These are phyloP conservation scores for Penicillium flavigenum DNA, from an alignment of 495 filamentous ascomycete species.

Conservation along the genomic window DNA sequence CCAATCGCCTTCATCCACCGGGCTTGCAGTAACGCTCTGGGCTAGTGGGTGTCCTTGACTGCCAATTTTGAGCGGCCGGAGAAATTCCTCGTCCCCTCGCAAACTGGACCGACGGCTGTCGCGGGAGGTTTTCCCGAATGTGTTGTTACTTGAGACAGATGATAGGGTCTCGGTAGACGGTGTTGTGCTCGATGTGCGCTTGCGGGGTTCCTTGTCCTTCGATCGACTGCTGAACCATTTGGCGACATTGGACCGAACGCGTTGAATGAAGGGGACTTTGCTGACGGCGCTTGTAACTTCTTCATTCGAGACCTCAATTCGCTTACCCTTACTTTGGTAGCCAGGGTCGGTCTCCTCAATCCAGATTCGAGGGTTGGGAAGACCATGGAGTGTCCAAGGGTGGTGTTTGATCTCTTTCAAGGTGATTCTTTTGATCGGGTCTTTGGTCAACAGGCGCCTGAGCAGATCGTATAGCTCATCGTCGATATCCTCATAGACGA, in stretches of 20 bases:
- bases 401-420: conserved; percentile 93
- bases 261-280: conserved; percentile 80
- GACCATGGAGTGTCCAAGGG: conserved; percentile 85
- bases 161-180: conserved; percentile 38
- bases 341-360: conserved; percentile 91
- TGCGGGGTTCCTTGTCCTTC: conserved; percentile 54
- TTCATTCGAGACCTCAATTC: conserved; percentile 86
- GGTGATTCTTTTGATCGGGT: conserved; percentile 82
- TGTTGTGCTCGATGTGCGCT: conserved; percentile 37
- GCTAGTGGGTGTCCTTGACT: conserved; percentile 70
- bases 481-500: conserved; percentile 83
- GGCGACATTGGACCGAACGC: conserved; percentile 51
- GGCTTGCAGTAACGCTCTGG: conserved; percentile 75
- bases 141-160: conserved; percentile 30
- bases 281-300: conserved; percentile 91
- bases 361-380: conserved; percentile 75
- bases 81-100: conserved; percentile 62
- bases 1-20: conserved; percentile 49
- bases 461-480: conserved; percentile 80
- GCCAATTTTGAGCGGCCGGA: conserved; percentile 39
- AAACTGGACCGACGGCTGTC: conserved; percentile 66
- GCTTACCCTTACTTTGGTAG: conserved; percentile 75
- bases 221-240: conserved; percentile 63
- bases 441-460: conserved; percentile 78
- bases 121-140: conserved; percentile 36